phyloP scores from a whole-genome alignment of 768 basidiomycete species.

The Boletus sp. region DNA sequence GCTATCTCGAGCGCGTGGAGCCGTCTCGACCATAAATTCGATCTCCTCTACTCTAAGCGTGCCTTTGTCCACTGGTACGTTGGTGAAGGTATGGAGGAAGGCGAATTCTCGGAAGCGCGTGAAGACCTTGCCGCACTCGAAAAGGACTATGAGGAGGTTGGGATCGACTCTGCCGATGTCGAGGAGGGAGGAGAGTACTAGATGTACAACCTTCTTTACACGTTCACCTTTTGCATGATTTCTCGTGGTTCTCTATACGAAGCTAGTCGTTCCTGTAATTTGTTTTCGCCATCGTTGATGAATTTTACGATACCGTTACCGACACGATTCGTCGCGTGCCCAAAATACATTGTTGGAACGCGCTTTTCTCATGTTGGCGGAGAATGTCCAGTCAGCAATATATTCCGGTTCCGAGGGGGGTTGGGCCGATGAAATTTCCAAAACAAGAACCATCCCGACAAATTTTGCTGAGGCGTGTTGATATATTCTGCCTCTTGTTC shows the following conservation, averaged over 20 bases:
- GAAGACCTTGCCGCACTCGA: constrained; percentile 99
- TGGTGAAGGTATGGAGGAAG: constrained; percentile 82
- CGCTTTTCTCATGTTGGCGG: no score
- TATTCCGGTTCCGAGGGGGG: not conserved
- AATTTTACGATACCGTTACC: constrained; percentile 31
- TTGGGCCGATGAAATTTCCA: constrained; percentile 22
- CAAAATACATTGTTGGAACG: not conserved
- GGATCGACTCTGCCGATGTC: constrained; percentile 49
- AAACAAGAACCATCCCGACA: constrained; percentile 19
- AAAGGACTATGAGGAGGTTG: constrained; percentile 92
- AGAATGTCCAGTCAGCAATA: no score
- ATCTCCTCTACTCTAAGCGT: constrained; percentile 72
- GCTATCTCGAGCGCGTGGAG: constrained; percentile 75
- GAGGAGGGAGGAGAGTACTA: constrained; percentile 54
- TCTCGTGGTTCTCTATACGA: constrained; percentile 25
- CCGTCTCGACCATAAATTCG: constrained; percentile 75
- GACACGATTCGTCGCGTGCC: not conserved
- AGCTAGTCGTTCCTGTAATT: constrained; percentile 32
- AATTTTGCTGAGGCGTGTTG: constrained; percentile 13
- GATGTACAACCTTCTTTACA: constrained; percentile 2
- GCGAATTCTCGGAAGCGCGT: constrained; percentile 98
- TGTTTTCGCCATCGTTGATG: constrained; percentile 30
- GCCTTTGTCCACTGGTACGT: constrained; percentile 63
- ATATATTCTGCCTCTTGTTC: constrained; percentile 7
- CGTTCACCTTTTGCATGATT: constrained; percentile 17